phyloP scores from a whole-genome alignment of 441 rosid genomes.

The Raphanus hybrid region DNA sequence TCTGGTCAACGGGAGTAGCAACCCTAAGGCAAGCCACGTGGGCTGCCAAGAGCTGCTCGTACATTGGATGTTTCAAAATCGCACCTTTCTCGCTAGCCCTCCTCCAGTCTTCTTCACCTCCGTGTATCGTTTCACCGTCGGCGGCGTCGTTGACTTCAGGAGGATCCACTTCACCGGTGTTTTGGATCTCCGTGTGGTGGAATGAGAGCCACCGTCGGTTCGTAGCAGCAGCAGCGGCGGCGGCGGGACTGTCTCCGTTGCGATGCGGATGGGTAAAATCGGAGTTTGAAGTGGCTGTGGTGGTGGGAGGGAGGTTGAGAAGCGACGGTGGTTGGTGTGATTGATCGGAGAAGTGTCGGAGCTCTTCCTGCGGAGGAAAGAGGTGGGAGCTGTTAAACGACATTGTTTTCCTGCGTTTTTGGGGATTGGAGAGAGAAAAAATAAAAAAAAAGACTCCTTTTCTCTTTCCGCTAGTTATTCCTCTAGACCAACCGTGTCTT shows the following conservation, averaged over 20 bases:
- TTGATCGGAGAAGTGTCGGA: constrained; percentile 38
- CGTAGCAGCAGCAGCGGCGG: constrained; percentile 46
- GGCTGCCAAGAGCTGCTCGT: constrained; percentile 87
- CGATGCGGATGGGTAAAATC: constrained; percentile 57
- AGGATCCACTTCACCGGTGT: constrained; percentile 36
- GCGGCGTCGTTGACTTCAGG: constrained; percentile 13
- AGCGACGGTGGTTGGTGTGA: constrained; percentile 31
- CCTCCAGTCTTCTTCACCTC: constrained; percentile 77
- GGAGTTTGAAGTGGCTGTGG: constrained; percentile 44
- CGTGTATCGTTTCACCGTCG: constrained; percentile 5
- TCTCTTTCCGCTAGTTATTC: background rate
- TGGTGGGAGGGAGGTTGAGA: constrained; percentile 56
- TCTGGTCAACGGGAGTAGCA: constrained; percentile 98
- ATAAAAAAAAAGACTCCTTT: background rate
- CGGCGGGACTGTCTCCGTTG: constrained; percentile 35
- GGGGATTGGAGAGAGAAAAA: background rate
- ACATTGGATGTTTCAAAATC: constrained; percentile 88
- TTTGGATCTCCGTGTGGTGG: constrained; percentile 35
- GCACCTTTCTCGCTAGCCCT: constrained; percentile 80
- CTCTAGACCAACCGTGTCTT: constrained; percentile 13
- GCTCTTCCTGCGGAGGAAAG: constrained; percentile 25
- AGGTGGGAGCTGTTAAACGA: constrained; percentile 42
- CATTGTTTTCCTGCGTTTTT: constrained; percentile 38
- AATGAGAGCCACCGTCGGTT: constrained; percentile 52
- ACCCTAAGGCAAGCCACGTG: constrained; percentile 93